Evolutionary conservation across 2,329 filamentous ascomycete genomes (phyloP).

Genomic region (Talaromyces sp.): DNA sequence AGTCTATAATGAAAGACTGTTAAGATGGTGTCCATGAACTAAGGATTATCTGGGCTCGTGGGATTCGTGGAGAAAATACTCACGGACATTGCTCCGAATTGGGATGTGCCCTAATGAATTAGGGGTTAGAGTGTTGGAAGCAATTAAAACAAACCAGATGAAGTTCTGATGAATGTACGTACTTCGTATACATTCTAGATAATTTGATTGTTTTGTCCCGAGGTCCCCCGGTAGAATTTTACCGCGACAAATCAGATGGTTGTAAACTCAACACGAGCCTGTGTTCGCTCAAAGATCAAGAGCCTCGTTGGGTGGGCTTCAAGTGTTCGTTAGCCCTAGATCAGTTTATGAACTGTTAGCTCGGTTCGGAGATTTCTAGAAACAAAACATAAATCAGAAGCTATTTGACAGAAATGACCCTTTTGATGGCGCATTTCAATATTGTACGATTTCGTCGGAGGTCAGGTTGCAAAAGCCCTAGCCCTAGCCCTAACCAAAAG

Average conservation of each 20-base stretch:
- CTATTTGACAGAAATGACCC: too few species aligned
- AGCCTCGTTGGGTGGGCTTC: neutral
- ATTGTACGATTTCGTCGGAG: too few species aligned
- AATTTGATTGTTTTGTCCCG: neutral
- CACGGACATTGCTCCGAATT: neutral
- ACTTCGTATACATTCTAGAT: neutral
- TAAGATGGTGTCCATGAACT: neutral
- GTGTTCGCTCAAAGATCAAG: neutral
- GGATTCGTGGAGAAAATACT: neutral
- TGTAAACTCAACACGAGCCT: neutral
- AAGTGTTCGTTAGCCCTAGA: neutral
- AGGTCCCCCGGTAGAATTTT: too few species aligned
- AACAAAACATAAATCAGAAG: too few species aligned
- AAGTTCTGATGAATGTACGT: too few species aligned
- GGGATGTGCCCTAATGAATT: neutral
- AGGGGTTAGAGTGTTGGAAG: neutral
- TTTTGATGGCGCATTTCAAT: too few species aligned
- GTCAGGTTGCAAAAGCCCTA: too few species aligned
- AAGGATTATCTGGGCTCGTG: neutral
- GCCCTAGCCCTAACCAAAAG: neutral
- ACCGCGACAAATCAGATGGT: neutral
- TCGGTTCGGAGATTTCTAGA: too few species aligned
- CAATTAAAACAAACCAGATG: neutral
- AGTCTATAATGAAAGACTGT: neutral
- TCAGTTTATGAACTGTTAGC: too few species aligned